These are phyloP conservation scores for Hypoxylon fragiforme DNA, from an alignment of 495 filamentous ascomycete genomes.

Conservation along the genomic window DNA sequence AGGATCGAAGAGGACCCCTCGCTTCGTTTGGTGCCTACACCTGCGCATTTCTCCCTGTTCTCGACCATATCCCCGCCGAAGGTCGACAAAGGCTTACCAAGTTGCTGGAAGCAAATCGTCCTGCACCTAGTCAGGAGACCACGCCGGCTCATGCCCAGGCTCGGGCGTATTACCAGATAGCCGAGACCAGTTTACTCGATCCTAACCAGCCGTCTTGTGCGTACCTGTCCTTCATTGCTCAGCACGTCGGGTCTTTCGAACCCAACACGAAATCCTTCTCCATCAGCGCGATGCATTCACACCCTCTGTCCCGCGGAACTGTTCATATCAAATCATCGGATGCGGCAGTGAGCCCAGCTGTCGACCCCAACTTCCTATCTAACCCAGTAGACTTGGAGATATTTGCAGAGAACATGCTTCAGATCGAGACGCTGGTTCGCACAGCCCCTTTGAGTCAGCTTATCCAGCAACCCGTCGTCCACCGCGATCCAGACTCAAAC, in stretches of 20 bases:
- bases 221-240: background rate
- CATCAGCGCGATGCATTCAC: conserved; percentile 44
- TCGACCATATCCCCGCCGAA: background rate
- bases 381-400: conserved; percentile 57
- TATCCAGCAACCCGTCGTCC: conserved; percentile 7
- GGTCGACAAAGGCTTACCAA: background rate
- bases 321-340: conserved; percentile 56
- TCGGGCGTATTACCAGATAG: background rate
- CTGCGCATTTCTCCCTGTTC: background rate
- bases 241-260: conserved; percentile 14
- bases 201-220: conserved; percentile 1
- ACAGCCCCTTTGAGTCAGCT: background rate
- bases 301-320: conserved; percentile 60
- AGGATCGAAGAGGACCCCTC: background rate
- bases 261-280: conserved; percentile 21
- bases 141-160: background rate
- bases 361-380: conserved; percentile 59
- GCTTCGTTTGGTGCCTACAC: background rate
- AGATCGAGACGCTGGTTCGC: background rate
- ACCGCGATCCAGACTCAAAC: background rate
- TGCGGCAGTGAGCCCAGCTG: conserved; percentile 38
- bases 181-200: conserved; percentile 4
- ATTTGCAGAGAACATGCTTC: conserved; percentile 37
- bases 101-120: background rate
- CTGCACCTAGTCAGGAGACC: background rate